Evolutionary conservation across 768 basidiomycete species (phyloP).

Genomic region (Auricularia sp.): DNA sequence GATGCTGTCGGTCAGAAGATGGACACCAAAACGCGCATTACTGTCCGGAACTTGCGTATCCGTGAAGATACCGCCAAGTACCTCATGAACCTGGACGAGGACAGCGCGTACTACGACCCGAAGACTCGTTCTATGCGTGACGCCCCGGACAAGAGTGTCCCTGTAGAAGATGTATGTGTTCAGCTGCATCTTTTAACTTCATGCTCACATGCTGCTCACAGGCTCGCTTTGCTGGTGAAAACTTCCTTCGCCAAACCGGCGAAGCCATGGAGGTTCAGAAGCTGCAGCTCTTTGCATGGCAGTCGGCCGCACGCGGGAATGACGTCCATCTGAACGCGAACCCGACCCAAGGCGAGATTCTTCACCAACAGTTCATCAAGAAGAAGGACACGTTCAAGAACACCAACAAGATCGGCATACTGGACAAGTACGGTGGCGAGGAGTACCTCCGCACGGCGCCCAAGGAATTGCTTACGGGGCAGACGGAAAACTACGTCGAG

Average conservation of each 20-base stretch:
- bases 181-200: neutral
- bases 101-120: slow-evolving; percentile 96
- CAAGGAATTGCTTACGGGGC: slow-evolving; percentile 84
- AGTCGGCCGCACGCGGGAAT: slow-evolving; percentile 84
- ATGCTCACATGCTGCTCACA: slow-evolving; percentile 18
- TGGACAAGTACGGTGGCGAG: slow-evolving; percentile 90
- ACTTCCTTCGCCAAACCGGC: slow-evolving; percentile 84
- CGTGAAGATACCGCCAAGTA: slow-evolving; percentile 99
- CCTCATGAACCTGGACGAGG: slow-evolving; percentile 88
- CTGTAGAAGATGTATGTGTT: slow-evolving; percentile 67
- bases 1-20: slow-evolving; percentile 97
- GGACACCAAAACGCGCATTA: slow-evolving; percentile 96
- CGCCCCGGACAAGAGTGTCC: slow-evolving; percentile 67
- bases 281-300: slow-evolving; percentile 95
- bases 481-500: slow-evolving; percentile 96
- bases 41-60: slow-evolving; percentile 95
- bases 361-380: slow-evolving; percentile 82
- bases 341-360: slow-evolving; percentile 87
- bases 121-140: slow-evolving; percentile 99
- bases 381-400: slow-evolving; percentile 91
- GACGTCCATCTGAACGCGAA: slow-evolving; percentile 94
- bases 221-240: slow-evolving; percentile 92
- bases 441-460: slow-evolving; percentile 85
- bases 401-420: slow-evolving; percentile 76
- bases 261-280: slow-evolving; percentile 88